These are phyloP conservation scores for Sarocladiaceae sp. DNA, from an alignment of 2,329 filamentous ascomycete species.

Conservation along the genomic window DNA sequence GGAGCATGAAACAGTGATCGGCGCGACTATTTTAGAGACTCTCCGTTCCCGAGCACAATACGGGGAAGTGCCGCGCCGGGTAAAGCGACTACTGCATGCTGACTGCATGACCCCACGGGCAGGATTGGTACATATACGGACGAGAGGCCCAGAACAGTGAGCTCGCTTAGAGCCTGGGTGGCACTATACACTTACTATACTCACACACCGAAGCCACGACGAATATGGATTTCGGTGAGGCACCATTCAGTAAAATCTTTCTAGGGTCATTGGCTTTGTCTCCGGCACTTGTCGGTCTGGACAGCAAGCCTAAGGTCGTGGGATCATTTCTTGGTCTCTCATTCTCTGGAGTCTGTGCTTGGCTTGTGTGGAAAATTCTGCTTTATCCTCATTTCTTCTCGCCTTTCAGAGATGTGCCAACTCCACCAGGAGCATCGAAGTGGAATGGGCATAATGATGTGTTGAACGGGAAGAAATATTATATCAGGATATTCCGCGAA, in stretches of 20 bases:
- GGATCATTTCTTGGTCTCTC: neutral
- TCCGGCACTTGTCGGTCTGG: neutral
- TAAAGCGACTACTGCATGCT: too few species aligned
- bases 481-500: neutral
- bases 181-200: too few species aligned
- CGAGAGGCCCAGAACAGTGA: too few species aligned
- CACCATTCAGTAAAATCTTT: neutral
- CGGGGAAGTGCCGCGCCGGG: too few species aligned
- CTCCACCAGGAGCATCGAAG: too few species aligned
- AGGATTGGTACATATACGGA: too few species aligned
- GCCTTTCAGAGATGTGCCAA: neutral
- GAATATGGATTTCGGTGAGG: neutral
- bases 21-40: too few species aligned
- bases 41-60: too few species aligned
- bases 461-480: neutral
- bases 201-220: too few species aligned
- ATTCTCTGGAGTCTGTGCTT: neutral
- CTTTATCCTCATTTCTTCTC: neutral
- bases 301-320: neutral
- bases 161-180: too few species aligned
- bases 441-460: neutral
- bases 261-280: neutral
- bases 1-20: too few species aligned
- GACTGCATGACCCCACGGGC: too few species aligned
- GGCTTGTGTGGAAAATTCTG: neutral